Evolutionary conservation across 2,329 filamentous ascomycete species (phyloP), one percentile per base, ranked within the genome.

Genomic region (Trichoderma cornu-damae): DNA sequence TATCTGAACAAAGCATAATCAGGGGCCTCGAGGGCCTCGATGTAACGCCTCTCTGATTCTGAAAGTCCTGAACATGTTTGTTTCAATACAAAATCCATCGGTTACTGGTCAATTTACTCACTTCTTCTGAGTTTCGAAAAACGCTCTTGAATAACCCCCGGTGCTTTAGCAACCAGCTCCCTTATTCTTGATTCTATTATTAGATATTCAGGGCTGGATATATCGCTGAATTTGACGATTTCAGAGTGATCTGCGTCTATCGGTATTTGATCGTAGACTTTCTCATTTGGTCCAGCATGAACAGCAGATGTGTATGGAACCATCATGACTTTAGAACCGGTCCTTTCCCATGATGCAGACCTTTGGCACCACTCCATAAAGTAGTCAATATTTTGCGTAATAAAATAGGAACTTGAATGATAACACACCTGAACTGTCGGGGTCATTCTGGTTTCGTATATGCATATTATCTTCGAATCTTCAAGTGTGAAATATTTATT

Each of bases 301-400:
- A 61, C 67, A 12, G 65, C 62, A 0, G 66, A 68, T n/a, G 63
- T 60, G n/a, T 61, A 20, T 9, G 62, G 66, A 6, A 69, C 65
- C 47, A 69, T 43, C 5, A 67, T 57, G 30, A 47, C 38, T 22
- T 32, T 14, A 0, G 52, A 37, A 5, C 66, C 66, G 2, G 62
- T 62, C 43, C 60, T 62, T 14, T 46, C 20, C 48, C 38, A 59
- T 14, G 16, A 26, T 28, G 1, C 48, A 48, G 18, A 62, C 49
- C 22, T 30, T 2, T 9, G n/a, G 20, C 9, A 52, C 37, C 49
- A 60, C 49, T 52, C 1, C 8, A 3, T 18, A 14, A 4, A 0
- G 3, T 1, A 1, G 32, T 49, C n/a, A 18, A 7, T 46, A 9
- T 11, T 16, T 44, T 6, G 8, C 14, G 12, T 35, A 35, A 35